Conservation (phyloP, 192 early-diverging fungal species). For the Backusella psychrophila region DNA sequence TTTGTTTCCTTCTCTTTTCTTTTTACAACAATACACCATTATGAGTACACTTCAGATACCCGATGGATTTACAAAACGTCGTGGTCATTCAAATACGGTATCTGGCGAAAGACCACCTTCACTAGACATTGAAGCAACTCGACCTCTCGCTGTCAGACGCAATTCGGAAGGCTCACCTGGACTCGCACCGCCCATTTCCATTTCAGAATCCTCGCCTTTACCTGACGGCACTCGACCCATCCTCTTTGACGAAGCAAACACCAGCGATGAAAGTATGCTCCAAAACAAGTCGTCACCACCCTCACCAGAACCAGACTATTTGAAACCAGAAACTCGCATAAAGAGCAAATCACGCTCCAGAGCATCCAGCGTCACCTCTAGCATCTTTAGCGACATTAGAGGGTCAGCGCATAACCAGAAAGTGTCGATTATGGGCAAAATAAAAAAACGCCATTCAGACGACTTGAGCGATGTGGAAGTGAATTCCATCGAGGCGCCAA, state of each 20-base stretch:
- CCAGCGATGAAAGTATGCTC: not conserved
- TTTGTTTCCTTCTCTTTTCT: not conserved
- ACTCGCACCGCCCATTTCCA: not conserved
- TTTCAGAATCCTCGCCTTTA: not conserved
- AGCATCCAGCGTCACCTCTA: constrained; percentile 18
- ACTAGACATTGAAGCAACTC: not conserved
- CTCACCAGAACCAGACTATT: not conserved
- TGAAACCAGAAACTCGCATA: not conserved
- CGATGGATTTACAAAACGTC: not conserved
- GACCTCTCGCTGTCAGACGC: constrained; percentile 10
- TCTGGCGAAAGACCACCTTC: constrained; percentile 8
- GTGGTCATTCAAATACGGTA: constrained; percentile 17
- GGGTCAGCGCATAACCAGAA: not conserved
- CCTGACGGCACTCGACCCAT: not conserved
- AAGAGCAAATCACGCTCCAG: constrained; percentile 11
- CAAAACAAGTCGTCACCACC: not conserved
- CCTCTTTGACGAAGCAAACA: not conserved
- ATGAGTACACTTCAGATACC: constrained; percentile 4
- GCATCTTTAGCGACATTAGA: constrained; percentile 1
- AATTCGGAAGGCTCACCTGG: constrained; percentile 33
- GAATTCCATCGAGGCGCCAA: not conserved
- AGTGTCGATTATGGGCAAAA: not conserved
- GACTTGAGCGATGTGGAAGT: not conserved
- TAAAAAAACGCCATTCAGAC: not conserved
- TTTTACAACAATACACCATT: not conserved